These are phyloP conservation scores for Chlorella sp. DNA, from an alignment of 139 green algal genomes.

Conservation along the genomic window DNA sequence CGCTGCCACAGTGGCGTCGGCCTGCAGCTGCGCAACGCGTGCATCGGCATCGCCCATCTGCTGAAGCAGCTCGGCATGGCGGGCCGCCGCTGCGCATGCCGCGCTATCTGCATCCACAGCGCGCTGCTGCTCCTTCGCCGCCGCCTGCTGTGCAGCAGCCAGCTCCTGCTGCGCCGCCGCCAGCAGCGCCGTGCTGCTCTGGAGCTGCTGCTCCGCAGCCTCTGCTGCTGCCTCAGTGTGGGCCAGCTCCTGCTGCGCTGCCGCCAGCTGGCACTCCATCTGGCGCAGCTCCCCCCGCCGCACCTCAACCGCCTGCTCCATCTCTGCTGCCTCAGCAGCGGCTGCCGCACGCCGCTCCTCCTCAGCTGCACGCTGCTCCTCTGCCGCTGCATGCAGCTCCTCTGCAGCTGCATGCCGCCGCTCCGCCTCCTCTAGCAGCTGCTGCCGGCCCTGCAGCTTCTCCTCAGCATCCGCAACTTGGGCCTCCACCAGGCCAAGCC, in stretches of 20 bases:
- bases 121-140: background rate
- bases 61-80: background rate
- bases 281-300: background rate
- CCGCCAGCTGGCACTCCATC: conserved; percentile 1
- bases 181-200: conserved; percentile 8
- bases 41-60: background rate
- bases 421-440: background rate
- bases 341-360: background rate
- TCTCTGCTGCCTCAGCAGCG: background rate
- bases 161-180: background rate
- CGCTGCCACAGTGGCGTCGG: background rate
- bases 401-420: background rate
- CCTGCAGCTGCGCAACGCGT: background rate
- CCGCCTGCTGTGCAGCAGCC: background rate
- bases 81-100: background rate
- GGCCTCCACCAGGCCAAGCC: background rate
- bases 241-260: conserved; percentile 14
- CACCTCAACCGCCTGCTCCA: background rate
- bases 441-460: background rate
- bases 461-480: conserved; percentile 2
- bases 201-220: conserved; percentile 18
- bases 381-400: background rate
- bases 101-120: background rate
- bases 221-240: background rate
- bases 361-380: background rate